Evolutionary conservation across 495 filamentous ascomycete species (phyloP).

Genomic region (Aspergillus funiculosus): DNA sequence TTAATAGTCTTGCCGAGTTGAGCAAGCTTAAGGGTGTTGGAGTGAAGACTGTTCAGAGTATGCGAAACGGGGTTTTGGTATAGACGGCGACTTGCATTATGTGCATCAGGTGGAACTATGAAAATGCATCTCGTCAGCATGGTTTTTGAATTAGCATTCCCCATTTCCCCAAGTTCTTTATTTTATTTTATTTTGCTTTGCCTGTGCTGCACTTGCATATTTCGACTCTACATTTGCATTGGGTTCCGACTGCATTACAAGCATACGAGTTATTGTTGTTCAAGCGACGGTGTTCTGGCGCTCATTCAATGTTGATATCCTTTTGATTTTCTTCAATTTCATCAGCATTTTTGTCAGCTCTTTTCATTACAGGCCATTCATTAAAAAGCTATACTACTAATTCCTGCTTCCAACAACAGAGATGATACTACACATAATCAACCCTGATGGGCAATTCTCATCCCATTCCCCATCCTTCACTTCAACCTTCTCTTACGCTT

Average conservation of each 20-base stretch:
- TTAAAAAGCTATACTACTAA: no score
- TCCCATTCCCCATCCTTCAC: not conserved
- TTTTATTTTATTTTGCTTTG: not conserved
- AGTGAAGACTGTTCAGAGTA: conserved; percentile 48
- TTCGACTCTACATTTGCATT: conserved; percentile 6
- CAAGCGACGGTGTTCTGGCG: conserved; percentile 40
- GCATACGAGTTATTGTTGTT: conserved; percentile 14
- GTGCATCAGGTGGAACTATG: conserved; percentile 15
- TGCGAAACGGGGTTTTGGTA: conserved; percentile 45
- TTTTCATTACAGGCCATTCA: no score
- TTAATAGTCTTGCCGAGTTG: conserved; percentile 41
- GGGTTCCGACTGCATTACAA: conserved; percentile 4
- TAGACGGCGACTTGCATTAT: conserved; percentile 17
- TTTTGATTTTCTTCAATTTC: conserved; percentile 1
- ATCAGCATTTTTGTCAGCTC: no score
- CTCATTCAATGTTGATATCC: conserved; percentile 12
- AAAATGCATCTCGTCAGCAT: not conserved
- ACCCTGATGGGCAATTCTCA: not conserved
- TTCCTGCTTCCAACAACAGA: no score
- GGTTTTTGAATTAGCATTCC: conserved; percentile 4
- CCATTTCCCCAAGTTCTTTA: conserved; percentile 8
- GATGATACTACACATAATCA: no score
- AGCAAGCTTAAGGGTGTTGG: conserved; percentile 49
- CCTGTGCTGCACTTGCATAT: not conserved
- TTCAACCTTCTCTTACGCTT: conserved; percentile 18